A percentile compares a stretch with the other conserved stretches of the same genome.
These are phyloP conservation scores for Sphaceloma murrayae DNA, from an alignment of 2,329 filamentous ascomycete genomes.

Conservation along the genomic window DNA sequence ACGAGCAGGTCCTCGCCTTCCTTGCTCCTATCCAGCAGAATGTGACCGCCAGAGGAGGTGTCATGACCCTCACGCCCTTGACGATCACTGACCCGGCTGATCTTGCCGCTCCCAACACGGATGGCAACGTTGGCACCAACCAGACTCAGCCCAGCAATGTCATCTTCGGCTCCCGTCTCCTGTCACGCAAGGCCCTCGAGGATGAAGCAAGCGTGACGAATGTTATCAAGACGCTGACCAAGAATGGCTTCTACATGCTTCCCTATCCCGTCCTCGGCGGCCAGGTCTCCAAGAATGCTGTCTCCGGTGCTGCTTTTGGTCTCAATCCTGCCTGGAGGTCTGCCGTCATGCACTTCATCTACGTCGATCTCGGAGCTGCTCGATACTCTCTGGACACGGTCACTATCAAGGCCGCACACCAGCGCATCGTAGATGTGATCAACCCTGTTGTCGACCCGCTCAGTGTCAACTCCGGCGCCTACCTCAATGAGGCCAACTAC, in stretches of 20 bases:
- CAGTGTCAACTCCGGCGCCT: slow-evolving; percentile 30
- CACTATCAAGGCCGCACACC: slow-evolving; percentile 10
- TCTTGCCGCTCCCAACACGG: slow-evolving; percentile 1
- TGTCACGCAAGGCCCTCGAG: slow-evolving; percentile 15
- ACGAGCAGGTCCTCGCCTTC: slow-evolving; percentile 10
- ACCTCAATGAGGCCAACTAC: slow-evolving; percentile 27
- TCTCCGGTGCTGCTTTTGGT: slow-evolving; percentile 18
- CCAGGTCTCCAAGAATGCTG: slow-evolving; percentile 7
- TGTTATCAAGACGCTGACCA: slow-evolving; percentile 8
- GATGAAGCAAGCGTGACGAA: slow-evolving; percentile 1
- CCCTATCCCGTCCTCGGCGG: slow-evolving; percentile 12
- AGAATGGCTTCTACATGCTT: slow-evolving; percentile 3
- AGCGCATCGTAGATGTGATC: slow-evolving; percentile 21
- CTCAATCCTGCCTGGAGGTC: slow-evolving; percentile 14
- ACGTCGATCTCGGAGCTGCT: background rate
- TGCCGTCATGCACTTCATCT: slow-evolving; percentile 15
- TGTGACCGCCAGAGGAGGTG: slow-evolving; percentile 1
- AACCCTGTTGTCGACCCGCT: slow-evolving; percentile 33
- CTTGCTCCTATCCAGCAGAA: background rate
- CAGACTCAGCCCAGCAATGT: slow-evolving; percentile 12
- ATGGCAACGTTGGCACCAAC: slow-evolving; percentile 13
- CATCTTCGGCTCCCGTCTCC: slow-evolving; percentile 18
- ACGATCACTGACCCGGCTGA: slow-evolving; percentile 6
- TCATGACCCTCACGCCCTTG: slow-evolving; percentile 1
- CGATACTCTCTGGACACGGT: slow-evolving; percentile 3